Base-by-base conservation (phyloP, 768 basidiomycete species). In the Leccinum subgranulosum region DNA sequence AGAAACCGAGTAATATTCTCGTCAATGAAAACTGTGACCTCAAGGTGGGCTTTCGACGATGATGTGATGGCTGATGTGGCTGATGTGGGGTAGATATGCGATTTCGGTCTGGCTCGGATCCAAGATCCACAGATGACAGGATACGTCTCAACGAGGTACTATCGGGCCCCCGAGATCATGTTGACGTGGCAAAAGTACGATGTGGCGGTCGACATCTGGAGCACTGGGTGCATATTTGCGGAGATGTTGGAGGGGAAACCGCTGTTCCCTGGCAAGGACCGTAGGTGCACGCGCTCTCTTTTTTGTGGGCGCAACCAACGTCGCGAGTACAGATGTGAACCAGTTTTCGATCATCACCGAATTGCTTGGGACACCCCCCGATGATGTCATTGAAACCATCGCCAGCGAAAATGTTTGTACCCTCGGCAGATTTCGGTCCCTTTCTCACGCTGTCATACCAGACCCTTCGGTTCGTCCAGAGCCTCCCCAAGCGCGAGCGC, bases 181-280 rank as follows among this genome's bases (percentile, higher is more conserved):
- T 82, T 99, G 71, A 99, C 97, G 39, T 99, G 97, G 97, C 97
- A 99, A 75, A 98, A 98, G 79, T 99, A 99, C 77, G 96, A 98
- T 73, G 95, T 98, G 56, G 97, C 96, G 51, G 97, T 99, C 60
- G 97, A 99, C 72, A 96, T 98, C 71, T 98, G 97, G 97, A 95
- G 92, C 69, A 94, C 95, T 11, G 97, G 95, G 6, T 99, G 97
- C 78, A 98, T 99, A 73, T 98, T 99, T 68, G 97, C 97, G 6
- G 97, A 99, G 79, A 99, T 99, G 97, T 77, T 99, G 50, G 95
- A 98, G 72, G 97, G 97, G 31, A 98, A 98, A 72, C 96, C 97
- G 0, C 78, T 99, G 64, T 99, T 99, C 83, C 97, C 97, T 27
- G 97, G 97, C 56, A 98, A 98, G 80, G 97, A 99, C 69, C 97